Conservation (phyloP, 371 early-diverging fungal genomes). For the Apophysomyces elegans region DNA sequence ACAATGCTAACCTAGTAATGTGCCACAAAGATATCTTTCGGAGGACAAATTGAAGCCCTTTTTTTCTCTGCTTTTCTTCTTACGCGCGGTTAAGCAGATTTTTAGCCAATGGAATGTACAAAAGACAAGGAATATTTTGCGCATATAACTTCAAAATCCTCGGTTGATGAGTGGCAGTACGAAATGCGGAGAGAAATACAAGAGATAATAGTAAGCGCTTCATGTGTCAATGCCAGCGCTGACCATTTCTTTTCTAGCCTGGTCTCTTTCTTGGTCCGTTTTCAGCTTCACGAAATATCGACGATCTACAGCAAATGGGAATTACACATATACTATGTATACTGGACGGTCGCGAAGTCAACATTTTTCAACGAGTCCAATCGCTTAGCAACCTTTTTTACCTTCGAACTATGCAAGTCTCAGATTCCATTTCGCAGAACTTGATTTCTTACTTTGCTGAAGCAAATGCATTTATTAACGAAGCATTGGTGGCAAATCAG, state of each 20-base stretch:
- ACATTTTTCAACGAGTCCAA: conserved; percentile 40
- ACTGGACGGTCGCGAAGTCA: conserved; percentile 65
- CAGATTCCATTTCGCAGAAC: conserved; percentile 69
- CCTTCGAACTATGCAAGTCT: conserved; percentile 57
- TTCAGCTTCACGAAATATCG: conserved; percentile 64
- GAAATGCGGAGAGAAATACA: conserved; percentile 86
- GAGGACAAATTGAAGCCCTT: not conserved
- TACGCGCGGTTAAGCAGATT: not conserved
- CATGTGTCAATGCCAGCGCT: not conserved
- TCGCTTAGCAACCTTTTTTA: conserved; percentile 26
- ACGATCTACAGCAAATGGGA: conserved; percentile 50
- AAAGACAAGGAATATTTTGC: not conserved
- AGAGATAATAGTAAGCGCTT: conserved; percentile 63
- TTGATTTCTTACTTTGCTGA: conserved; percentile 78
- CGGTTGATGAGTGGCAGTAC: conserved; percentile 69
- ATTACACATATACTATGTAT: conserved; percentile 82
- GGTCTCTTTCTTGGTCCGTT: conserved; percentile 83
- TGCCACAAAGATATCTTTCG: not conserved
- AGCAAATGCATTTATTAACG: conserved; percentile 61
- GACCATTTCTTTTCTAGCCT: conserved; percentile 41
- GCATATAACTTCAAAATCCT: conserved; percentile 17
- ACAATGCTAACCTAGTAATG: too few relatives aligned
- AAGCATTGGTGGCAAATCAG: conserved; percentile 44
- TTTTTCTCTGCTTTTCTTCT: not conserved
- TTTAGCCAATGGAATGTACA: not conserved